Evolutionary conservation across 306 rosid genomes (phyloP), one percentile per base, ranked within the genome.

Genomic region (Argentina anserina): DNA sequence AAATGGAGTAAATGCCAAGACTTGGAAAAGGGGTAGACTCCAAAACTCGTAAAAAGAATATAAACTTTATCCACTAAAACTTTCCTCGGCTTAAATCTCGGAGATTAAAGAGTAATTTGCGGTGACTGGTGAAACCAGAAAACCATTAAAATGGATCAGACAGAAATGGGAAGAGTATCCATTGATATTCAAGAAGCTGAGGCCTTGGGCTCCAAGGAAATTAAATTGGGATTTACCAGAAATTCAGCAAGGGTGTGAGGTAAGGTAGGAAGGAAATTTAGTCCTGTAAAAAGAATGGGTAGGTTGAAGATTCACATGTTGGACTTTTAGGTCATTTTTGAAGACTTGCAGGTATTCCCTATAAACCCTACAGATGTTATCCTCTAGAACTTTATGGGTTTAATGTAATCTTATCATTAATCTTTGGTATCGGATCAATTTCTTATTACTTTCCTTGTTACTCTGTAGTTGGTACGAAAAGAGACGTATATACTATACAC

Each of bases 21-120:
- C 17, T 49, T 23, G 61, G 55, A 69, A 73, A 42, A 79, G 28
- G 75, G 37, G 45, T 43, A 31, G 66, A 58, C 20, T 29, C 65
- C 66, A 61, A 33, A 60, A 60, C 42, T 14, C 23, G 0, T 0
- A 17, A 33, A 61, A 0, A 9, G 2, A 33, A 8, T 4, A 20
- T n/a, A n/a, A n/a, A n/a, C 67, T 62, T 61, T 62, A 62, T 62
- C 43, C 67, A 62, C 42, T n/a, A 18, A 33, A 15, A 20, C 25
- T 14, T 1, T 17, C 67, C 42, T 33, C 34, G 43, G 17, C 67
- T 62, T 20, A 8, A 7, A 33, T 34, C 43, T 31, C 43, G 18
- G 7, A 9, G 42, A 1, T 11, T 7, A 18, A 43, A 61, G 67
- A 20, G 67, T n/a, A n/a, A 61, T 61, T 34, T 34, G 7, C 67